Conservation (phyloP, 1,284 basidiomycete genomes). For the Leccinum holopus region DNA sequence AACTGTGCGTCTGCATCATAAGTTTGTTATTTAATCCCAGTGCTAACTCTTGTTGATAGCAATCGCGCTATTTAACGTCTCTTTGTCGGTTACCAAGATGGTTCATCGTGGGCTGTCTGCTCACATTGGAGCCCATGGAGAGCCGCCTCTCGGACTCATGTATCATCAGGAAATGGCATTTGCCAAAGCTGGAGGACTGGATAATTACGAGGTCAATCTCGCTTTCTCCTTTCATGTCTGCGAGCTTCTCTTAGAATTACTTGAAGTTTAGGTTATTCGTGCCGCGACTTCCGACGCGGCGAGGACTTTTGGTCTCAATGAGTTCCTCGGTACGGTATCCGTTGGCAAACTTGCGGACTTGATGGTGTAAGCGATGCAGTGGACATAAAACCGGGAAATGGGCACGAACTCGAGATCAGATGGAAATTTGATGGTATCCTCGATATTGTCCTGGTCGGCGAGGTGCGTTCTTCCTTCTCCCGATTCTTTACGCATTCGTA, state of each 20-base stretch:
- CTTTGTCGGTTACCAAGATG: conserved; percentile 64
- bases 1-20: conserved; percentile 45
- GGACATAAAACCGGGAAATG: conserved; percentile 20
- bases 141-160: conserved; percentile 68
- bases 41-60: conserved; percentile 41
- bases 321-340: conserved; percentile 60
- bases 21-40: neutral
- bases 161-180: conserved; percentile 74
- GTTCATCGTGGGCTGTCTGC: conserved; percentile 56
- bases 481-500: neutral
- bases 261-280: conserved; percentile 50
- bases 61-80: conserved; percentile 65
- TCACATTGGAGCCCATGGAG: conserved; percentile 75
- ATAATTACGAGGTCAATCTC: conserved; percentile 46
- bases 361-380: conserved; percentile 1
- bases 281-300: conserved; percentile 68
- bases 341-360: conserved; percentile 68
- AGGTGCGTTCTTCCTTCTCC: conserved; percentile 32
- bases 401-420: conserved; percentile 29
- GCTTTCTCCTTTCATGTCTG: neutral
- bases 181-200: conserved; percentile 54
- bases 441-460: conserved; percentile 60
- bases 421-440: conserved; percentile 50
- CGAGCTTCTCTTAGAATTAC: neutral
- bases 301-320: conserved; percentile 57